Base-by-base conservation (phyloP, 2,329 filamentous ascomycete genomes). In the Beauveria sp. region DNA sequence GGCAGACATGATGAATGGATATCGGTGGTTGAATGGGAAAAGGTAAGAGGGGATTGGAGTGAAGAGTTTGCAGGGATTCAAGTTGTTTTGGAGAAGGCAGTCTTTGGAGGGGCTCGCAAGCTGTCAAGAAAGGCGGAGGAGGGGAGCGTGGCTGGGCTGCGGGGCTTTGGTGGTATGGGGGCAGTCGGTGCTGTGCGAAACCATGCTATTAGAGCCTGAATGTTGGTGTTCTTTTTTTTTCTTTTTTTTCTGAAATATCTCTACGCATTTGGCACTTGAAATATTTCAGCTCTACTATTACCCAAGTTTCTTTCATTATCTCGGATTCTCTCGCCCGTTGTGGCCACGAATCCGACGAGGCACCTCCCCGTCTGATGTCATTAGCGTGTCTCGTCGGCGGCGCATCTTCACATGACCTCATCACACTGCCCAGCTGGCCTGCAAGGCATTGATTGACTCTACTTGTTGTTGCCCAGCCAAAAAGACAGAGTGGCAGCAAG, bases 1-100 rank as follows among this genome's bases (percentile, higher is more conserved):
- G 66, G 70, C 63, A 69, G 74, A 72, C 78, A 81, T 81, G 66
- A 62, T 75, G 63, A 63, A 50, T 51, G 63, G 55, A 62, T 38
- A n/a, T 64, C 60, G 20, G 49, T 62, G 45, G 58, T 50, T 50
- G 28, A 3, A 10, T 31, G 28, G 9, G 22, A 7, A 10, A 14
- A 22, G 59, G 26, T 7, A 34, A 12, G 24, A 34, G 26, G 55
- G 59, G 18, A 14, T 52, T 57, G 48, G 45, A 40, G 40, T 46
- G 28, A n/a, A 24, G 22, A 31, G 46, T 54, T 51, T 26, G 26
- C 38, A 20, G 22, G 8, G n/a, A 24, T 31, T 22, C 9, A 9
- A 40, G 40, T 42, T 45, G 46, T 51, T 51, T 53, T 60, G 58
- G 28, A 53, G 42, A 60, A 26, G 22, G 20, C 3, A 42, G 46